Evolutionary conservation across 2,329 filamentous ascomycete species (phyloP).

Genomic region (Clarireedia monteithiana): DNA sequence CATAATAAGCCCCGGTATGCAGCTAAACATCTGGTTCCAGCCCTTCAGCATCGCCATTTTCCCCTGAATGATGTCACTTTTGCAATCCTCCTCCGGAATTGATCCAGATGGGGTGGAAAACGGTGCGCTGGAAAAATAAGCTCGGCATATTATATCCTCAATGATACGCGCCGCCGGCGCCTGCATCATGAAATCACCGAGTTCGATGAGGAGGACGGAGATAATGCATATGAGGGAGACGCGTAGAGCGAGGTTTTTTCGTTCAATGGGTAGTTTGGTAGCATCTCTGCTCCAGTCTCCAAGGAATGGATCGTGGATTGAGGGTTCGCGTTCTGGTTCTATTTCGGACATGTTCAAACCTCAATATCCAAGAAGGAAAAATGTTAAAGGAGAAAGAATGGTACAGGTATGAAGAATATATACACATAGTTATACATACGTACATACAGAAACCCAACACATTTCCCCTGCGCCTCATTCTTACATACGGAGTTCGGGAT

Average conservation of each 20-base stretch:
- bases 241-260: neutral
- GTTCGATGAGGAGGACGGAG: slow-evolving; percentile 32
- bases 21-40: slow-evolving; percentile 38
- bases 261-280: neutral
- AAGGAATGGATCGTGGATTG: too few relatives aligned
- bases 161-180: slow-evolving; percentile 42
- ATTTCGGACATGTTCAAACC: too few relatives aligned
- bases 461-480: too few relatives aligned
- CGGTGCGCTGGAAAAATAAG: slow-evolving; percentile 36
- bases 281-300: neutral
- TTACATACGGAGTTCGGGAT: neutral
- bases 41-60: slow-evolving; percentile 44
- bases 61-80: slow-evolving; percentile 40
- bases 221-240: neutral
- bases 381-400: too few relatives aligned
- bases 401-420: too few relatives aligned
- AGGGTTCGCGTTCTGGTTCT: too few relatives aligned
- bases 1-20: slow-evolving; percentile 34
- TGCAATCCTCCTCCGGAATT: slow-evolving; percentile 40
- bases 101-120: slow-evolving; percentile 12
- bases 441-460: too few relatives aligned
- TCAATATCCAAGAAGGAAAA: too few relatives aligned
- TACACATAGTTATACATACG: too few relatives aligned
- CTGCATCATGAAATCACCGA: slow-evolving; percentile 31
- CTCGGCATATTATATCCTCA: slow-evolving; percentile 46